phyloP scores from a whole-genome alignment of 2,329 filamentous ascomycete genomes.

The Leptodontidium sp. region DNA sequence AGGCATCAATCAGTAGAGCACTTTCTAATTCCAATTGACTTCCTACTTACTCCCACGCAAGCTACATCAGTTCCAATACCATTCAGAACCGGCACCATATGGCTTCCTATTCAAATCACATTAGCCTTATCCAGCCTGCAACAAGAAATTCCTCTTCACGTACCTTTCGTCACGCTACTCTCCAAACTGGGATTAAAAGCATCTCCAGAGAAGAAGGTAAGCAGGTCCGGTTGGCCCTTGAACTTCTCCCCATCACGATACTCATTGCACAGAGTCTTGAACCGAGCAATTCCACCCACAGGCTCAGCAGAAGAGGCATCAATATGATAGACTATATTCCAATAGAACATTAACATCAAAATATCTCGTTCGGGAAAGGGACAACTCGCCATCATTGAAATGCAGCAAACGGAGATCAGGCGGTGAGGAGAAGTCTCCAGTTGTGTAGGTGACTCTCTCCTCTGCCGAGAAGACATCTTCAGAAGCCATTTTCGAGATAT shows the following conservation, averaged over 20 bases:
- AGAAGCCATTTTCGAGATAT: neutral
- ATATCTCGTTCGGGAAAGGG: neutral
- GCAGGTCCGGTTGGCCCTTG: slow-evolving; percentile 23
- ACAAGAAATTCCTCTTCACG: neutral
- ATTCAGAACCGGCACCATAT: slow-evolving; percentile 32
- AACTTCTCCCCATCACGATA: slow-evolving; percentile 23
- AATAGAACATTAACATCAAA: neutral
- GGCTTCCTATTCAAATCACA: slow-evolving; percentile 18
- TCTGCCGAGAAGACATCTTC: slow-evolving; percentile 21
- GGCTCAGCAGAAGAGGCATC: slow-evolving; percentile 32
- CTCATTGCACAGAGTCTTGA: slow-evolving; percentile 31
- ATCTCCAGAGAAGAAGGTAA: slow-evolving; percentile 32
- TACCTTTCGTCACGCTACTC: slow-evolving; percentile 31
- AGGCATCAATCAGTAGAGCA: neutral
- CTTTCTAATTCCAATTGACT: neutral
- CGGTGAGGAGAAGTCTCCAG: slow-evolving; percentile 26
- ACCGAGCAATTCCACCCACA: slow-evolving; percentile 31
- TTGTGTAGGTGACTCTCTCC: slow-evolving; percentile 22
- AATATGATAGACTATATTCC: slow-evolving; percentile 28
- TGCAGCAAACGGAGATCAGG: slow-evolving; percentile 31
- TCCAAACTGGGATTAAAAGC: slow-evolving; percentile 32
- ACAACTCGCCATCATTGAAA: slow-evolving; percentile 29
- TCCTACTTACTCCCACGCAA: slow-evolving; percentile 26
- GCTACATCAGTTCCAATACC: slow-evolving; percentile 30
- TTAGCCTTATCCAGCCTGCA: neutral